These are phyloP conservation scores for Magnusiomyces sp. DNA, from an alignment of 1,139 yeast species.

Conservation along the genomic window DNA sequence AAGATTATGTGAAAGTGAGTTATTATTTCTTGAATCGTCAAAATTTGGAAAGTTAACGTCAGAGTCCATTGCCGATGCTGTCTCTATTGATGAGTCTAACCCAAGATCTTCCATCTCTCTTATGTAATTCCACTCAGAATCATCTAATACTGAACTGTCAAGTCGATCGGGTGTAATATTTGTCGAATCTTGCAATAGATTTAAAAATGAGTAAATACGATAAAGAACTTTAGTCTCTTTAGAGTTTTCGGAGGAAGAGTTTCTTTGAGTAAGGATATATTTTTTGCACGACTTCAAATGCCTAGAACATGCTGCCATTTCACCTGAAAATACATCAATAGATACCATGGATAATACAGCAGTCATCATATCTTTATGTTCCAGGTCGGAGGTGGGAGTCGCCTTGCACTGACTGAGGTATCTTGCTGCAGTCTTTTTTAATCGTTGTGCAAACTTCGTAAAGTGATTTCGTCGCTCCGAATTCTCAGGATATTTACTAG, in stretches of 20 bases:
- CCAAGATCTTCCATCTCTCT: conserved; percentile 13
- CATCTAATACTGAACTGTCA: conserved; percentile 12
- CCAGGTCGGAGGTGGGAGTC: conserved; percentile 21
- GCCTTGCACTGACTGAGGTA: conserved; percentile 55
- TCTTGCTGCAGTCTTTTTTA: conserved; percentile 65
- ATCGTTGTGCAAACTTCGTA: conserved; percentile 60
- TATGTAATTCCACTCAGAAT: conserved; percentile 12
- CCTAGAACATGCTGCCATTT: conserved; percentile 76
- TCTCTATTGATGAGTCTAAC: conserved; percentile 2
- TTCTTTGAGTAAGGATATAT: conserved; percentile 53
- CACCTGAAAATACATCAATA: conserved; percentile 85
- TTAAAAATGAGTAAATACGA: conserved; percentile 66
- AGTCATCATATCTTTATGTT: conserved; percentile 75
- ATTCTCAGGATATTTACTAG: conserved; percentile 55
- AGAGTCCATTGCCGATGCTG: neutral
- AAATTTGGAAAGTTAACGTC: no score
- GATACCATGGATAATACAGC: conserved; percentile 83
- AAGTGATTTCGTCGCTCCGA: conserved; percentile 63
- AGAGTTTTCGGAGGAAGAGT: conserved; percentile 52
- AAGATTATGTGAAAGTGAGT: no score
- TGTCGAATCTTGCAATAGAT: conserved; percentile 57
- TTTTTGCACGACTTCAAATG: conserved; percentile 72
- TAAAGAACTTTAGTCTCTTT: conserved; percentile 72
- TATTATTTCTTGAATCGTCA: no score
- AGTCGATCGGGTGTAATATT: conserved; percentile 20